These are phyloP conservation scores for Haplosporangium sp. DNA, from an alignment of 371 early-diverging fungal genomes.

Conservation along the genomic window DNA sequence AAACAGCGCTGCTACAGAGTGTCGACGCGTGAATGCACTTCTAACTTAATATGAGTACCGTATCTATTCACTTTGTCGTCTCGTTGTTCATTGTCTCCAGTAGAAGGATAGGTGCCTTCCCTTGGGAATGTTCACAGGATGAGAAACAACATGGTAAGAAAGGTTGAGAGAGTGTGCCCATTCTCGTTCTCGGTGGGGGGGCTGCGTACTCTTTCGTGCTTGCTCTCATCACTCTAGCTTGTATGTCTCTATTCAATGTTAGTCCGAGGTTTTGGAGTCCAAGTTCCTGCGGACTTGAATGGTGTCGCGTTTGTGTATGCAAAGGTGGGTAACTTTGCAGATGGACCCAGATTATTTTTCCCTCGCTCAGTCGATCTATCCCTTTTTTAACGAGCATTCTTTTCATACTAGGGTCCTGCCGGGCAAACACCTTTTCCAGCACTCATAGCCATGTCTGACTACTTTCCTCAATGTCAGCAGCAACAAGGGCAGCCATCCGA, in stretches of 20 bases:
- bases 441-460: constrained; percentile 34
- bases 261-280: constrained; percentile 10
- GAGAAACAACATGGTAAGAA: background rate
- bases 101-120: background rate
- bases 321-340: constrained; percentile 13
- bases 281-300: constrained; percentile 17
- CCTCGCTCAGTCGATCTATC: background rate
- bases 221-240: background rate
- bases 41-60: too few species aligned
- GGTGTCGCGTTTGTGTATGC: constrained; percentile 31
- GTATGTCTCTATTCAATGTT: background rate
- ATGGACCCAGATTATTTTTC: too few species aligned
- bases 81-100: background rate
- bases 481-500: background rate
- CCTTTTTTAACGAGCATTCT: background rate
- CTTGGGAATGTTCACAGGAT: background rate
- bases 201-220: background rate
- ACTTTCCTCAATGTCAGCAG: constrained; percentile 23
- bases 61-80: too few species aligned
- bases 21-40: too few species aligned
- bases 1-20: too few species aligned
- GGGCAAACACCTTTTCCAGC: constrained; percentile 50
- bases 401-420: constrained; percentile 28
- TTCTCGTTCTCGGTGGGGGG: background rate
- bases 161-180: background rate